These are phyloP conservation scores for Pichia cephalocereana DNA, from an alignment of 805 yeast genomes.

Conservation along the genomic window DNA sequence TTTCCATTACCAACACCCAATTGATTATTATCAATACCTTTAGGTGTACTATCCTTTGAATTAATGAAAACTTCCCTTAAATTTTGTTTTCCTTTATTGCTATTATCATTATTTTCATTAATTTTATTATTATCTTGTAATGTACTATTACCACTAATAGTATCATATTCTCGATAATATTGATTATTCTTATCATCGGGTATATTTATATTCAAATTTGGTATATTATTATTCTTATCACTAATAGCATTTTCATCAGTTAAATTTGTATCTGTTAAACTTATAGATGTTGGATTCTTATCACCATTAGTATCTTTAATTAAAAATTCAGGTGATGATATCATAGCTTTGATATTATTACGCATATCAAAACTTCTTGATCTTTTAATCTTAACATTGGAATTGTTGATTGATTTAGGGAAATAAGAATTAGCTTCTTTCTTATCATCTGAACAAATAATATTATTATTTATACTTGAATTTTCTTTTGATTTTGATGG, in stretches of 20 bases:
- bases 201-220: background rate
- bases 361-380: slow-evolving; percentile 18
- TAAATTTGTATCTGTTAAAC: background rate
- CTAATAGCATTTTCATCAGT: background rate
- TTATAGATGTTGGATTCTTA: background rate
- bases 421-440: background rate
- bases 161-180: too few relatives aligned
- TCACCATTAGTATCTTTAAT: background rate
- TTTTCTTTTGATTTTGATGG: too few relatives aligned
- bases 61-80: background rate
- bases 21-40: background rate
- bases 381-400: slow-evolving; percentile 11
- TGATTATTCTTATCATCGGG: too few relatives aligned
- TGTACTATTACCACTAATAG: too few relatives aligned
- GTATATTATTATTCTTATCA: background rate
- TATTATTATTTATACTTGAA: too few relatives aligned
- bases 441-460: too few relatives aligned
- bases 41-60: background rate
- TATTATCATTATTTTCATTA: background rate
- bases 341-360: background rate
- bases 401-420: background rate
- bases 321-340: background rate
- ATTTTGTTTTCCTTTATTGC: background rate
- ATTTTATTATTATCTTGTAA: background rate
- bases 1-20: too few relatives aligned